Conservation (phyloP, 495 filamentous ascomycete species). For the Lasiosphaeris hirsuta region DNA sequence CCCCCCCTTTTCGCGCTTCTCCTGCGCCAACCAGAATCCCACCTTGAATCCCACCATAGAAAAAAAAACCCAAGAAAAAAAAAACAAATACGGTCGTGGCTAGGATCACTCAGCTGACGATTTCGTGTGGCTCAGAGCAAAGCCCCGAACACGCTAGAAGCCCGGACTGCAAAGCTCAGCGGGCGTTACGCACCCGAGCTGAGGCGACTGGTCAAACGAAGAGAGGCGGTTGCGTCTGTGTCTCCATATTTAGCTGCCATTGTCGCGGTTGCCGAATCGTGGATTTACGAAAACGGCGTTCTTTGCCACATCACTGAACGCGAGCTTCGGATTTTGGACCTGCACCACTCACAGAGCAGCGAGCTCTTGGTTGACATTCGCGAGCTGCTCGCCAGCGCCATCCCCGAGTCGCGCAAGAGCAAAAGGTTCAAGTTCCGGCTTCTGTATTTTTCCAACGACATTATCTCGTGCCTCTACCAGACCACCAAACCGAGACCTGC, state of each 20-base stretch:
- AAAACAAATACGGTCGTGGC: too few species aligned
- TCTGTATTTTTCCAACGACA: constrained; percentile 58
- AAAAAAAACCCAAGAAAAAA: too few species aligned
- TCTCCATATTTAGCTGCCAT: constrained; percentile 59
- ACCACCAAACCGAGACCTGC: constrained; percentile 32
- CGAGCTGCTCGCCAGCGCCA: constrained; percentile 36
- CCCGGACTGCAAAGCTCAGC: constrained; percentile 45
- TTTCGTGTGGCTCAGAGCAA: constrained; percentile 43
- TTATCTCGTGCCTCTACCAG: constrained; percentile 56
- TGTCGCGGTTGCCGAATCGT: constrained; percentile 58
- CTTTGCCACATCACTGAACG: constrained; percentile 57
- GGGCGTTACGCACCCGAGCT: constrained; percentile 55
- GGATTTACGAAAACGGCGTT: constrained; percentile 60
- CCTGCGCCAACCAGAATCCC: constrained; percentile 11
- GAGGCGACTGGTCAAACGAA: constrained; percentile 56
- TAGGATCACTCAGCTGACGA: constrained; percentile 15
- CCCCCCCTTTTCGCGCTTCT: too few species aligned
- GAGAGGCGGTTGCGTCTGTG: constrained; percentile 59
- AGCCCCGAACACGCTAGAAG: constrained; percentile 57
- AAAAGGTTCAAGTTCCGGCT: constrained; percentile 52
- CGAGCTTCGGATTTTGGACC: constrained; percentile 61
- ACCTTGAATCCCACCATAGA: constrained; percentile 16
- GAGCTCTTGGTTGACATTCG: constrained; percentile 61
- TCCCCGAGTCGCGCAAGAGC: constrained; percentile 27
- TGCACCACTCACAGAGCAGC: constrained; percentile 47